Percentiles rank a stretch among this genome's conserved stretches.
Evolutionary conservation across 768 basidiomycete species (phyloP).

Genomic region (Grammothele lineata): DNA sequence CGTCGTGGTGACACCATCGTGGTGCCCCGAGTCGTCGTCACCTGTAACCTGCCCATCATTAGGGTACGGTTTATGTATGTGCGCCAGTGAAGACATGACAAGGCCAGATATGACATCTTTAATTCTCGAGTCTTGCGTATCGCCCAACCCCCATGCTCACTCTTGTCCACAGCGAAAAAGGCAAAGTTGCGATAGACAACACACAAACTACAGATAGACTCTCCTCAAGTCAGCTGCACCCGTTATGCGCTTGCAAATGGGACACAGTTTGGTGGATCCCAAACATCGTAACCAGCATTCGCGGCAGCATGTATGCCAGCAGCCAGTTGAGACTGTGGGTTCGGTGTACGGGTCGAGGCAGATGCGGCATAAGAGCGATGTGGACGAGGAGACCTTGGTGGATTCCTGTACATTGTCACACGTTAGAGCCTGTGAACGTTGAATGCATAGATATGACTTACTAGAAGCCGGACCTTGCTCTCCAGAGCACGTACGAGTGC

Average conservation of each 20-base stretch:
- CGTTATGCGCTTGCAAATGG: slow-evolving; percentile 86
- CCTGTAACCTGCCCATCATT: slow-evolving; percentile 43
- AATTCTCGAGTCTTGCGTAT: too few species aligned
- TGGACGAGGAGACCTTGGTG: slow-evolving; percentile 35
- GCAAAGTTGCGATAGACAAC: background rate
- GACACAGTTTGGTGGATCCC: slow-evolving; percentile 77
- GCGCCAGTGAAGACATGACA: slow-evolving; percentile 56
- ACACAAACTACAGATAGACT: slow-evolving; percentile 53
- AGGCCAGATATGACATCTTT: slow-evolving; percentile 83
- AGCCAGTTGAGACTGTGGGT: slow-evolving; percentile 77
- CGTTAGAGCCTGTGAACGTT: slow-evolving; percentile 1
- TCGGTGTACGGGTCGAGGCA: slow-evolving; percentile 77
- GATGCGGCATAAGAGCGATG: slow-evolving; percentile 60
- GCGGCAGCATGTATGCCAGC: slow-evolving; percentile 84
- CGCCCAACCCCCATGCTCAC: background rate
- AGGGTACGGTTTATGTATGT: slow-evolving; percentile 42
- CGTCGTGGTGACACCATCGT: slow-evolving; percentile 57
- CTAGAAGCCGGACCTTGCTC: slow-evolving; percentile 54
- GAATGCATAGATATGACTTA: slow-evolving; percentile 35
- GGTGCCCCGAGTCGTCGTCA: slow-evolving; percentile 17
- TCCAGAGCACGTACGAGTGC: slow-evolving; percentile 54
- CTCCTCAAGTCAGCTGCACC: slow-evolving; percentile 69
- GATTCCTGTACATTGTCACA: slow-evolving; percentile 36
- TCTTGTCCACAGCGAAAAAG: background rate
- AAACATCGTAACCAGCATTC: slow-evolving; percentile 85